Evolutionary conservation across 768 basidiomycete species (phyloP), one percentile per base, ranked within the genome.

Genomic region (Trametes cubensis): DNA sequence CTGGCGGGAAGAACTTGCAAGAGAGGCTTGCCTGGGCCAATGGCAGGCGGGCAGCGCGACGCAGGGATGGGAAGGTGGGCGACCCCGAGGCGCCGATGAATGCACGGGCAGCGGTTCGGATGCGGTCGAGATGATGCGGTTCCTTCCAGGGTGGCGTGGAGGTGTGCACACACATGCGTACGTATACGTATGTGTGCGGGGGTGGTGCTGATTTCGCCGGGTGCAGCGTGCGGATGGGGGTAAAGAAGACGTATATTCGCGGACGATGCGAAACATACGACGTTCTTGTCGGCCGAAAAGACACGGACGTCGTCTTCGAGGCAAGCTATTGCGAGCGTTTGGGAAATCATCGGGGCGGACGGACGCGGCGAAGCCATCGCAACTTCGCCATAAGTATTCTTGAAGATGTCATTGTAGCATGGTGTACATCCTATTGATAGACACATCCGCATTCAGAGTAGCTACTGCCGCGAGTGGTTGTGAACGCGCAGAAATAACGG

Each of bases 371-470:
- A 28, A 50, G 25, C 17, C 40, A 28, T 42, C 25, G 20, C 48
- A 3, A 41, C 14, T 50, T 47, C 57, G 57, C 57, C 40, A 51
- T 58, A 58, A 41, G 51, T 40, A 26, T 50, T 49, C 30, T 11
- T 4, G 28, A 51, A 50, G 48, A 44, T 58, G 57, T 25, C 20
- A 50, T 50, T n/a, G 14, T 20, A 44, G 25, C 46, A 23, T 34
- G 25, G 47, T 1, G 56, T 17, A 10, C 7, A 11, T n/a, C 34
- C 57, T 58, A 58, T 58, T 50, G 48, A 58, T 58, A 58, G 57
- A 4, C 3, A 34, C 26, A 4, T 11, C 49, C 44, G 39, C 20
- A 30, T 44, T 30, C n/a, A 45, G 57, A 34, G 34, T 40, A 26
- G 17, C 17, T 23, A 38, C 39, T 51, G 20, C 57, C 57, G 47